Percentiles rank a stretch among this genome's conserved stretches.
Evolutionary conservation across 805 yeast genomes (phyloP).

Genomic region (Metschnikowia rubicola): DNA sequence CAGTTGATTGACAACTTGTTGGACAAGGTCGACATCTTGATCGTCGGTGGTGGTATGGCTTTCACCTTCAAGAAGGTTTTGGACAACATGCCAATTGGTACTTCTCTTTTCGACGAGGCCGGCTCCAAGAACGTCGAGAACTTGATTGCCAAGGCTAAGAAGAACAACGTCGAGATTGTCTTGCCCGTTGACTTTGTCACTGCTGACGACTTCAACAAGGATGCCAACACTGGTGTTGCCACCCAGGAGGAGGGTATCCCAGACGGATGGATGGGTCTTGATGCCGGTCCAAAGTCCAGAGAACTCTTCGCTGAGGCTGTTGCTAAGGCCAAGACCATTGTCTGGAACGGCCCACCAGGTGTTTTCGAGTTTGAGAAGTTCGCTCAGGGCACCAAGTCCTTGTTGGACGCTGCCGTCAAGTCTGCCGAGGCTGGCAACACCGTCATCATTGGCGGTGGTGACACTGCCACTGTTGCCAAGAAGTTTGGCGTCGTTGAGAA

Average conservation of each 20-base stretch:
- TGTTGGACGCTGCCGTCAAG: slow-evolving; percentile 84
- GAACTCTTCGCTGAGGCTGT: slow-evolving; percentile 78
- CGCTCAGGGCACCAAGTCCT: slow-evolving; percentile 85
- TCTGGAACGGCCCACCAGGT: slow-evolving; percentile 99
- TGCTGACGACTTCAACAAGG: slow-evolving; percentile 90
- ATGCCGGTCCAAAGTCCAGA: slow-evolving; percentile 87
- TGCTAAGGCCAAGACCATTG: slow-evolving; percentile 92
- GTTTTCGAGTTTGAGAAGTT: slow-evolving; percentile 96
- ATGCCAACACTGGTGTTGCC: slow-evolving; percentile 82
- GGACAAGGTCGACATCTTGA: slow-evolving; percentile 91
- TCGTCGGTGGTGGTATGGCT: slow-evolving; percentile 99
- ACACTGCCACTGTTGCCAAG: slow-evolving; percentile 98
- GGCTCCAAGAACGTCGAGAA: slow-evolving; percentile 95
- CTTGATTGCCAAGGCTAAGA: slow-evolving; percentile 93
- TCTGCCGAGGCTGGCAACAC: slow-evolving; percentile 87
- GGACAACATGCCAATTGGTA: slow-evolving; percentile 82
- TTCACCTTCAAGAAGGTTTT: slow-evolving; percentile 96
- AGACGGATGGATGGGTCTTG: slow-evolving; percentile 93
- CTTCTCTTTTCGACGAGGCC: slow-evolving; percentile 86
- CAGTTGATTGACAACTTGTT: slow-evolving; percentile 95
- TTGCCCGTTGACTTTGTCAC: slow-evolving; percentile 95
- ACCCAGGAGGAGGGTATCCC: slow-evolving; percentile 91
- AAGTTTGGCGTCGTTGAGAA: slow-evolving; percentile 95
- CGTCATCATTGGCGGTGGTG: slow-evolving; percentile 99
- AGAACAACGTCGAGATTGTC: slow-evolving; percentile 88